phyloP scores from a whole-genome alignment of 1,284 basidiomycete species.

The Malassezia arunalokei region DNA sequence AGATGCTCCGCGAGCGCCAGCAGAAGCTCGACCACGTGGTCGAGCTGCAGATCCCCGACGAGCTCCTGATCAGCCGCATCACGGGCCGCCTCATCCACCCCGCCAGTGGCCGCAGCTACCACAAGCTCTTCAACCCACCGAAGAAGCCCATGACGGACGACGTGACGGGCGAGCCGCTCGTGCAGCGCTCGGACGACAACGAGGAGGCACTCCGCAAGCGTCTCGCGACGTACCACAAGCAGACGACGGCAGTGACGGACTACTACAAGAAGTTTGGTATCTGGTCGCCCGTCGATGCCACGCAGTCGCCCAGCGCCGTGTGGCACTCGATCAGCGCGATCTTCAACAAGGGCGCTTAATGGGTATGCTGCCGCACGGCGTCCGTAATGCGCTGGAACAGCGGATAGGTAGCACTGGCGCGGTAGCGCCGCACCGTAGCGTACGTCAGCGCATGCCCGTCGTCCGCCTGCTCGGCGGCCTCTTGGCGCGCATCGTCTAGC shows the following conservation, averaged over 20 bases:
- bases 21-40: conserved; percentile 78
- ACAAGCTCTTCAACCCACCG: conserved; percentile 89
- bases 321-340: conserved; percentile 63
- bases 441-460: conserved; percentile 28
- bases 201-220: conserved; percentile 79
- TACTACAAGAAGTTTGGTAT: conserved; percentile 80
- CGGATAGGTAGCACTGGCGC: conserved; percentile 33
- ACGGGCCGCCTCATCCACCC: conserved; percentile 90
- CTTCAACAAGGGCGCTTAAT: conserved; percentile 25
- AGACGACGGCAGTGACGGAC: conserved; percentile 89
- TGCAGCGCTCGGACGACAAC: conserved; percentile 49
- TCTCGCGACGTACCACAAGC: conserved; percentile 70
- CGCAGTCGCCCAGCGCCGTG: conserved; percentile 78
- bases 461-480: not conserved
- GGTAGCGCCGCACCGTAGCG: conserved; percentile 35
- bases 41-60: conserved; percentile 83
- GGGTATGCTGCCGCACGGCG: conserved; percentile 18
- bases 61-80: conserved; percentile 89
- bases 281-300: conserved; percentile 65
- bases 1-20: conserved; percentile 68
- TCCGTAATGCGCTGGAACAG: conserved; percentile 37
- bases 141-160: conserved; percentile 92
- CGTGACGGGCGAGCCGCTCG: conserved; percentile 83
- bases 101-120: conserved; percentile 76
- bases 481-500: conserved; percentile 58